Evolutionary conservation across 192 early-diverging fungal genomes (phyloP).

Genomic region (Entomortierella parvispora): DNA sequence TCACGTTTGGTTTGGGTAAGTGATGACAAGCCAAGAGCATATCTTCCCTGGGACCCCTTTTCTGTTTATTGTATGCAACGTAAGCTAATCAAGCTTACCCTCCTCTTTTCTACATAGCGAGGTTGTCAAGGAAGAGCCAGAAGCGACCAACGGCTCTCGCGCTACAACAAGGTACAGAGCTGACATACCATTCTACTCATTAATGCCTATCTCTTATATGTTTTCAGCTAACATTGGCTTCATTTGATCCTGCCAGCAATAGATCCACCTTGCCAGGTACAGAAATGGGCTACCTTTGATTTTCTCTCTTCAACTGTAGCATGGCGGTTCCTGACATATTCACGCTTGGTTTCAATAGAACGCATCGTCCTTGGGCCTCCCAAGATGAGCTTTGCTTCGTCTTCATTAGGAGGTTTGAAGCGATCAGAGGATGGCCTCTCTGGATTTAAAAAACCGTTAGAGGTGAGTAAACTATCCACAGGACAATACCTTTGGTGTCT

Average conservation of each 20-base stretch:
- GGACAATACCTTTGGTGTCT: too few species aligned
- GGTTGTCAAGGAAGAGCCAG: conserved; percentile 39
- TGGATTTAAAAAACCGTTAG: conserved; percentile 39
- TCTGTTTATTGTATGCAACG: background rate
- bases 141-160: conserved; percentile 9
- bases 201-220: background rate
- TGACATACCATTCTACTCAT: background rate
- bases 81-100: background rate
- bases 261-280: conserved; percentile 27
- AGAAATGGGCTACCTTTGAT: background rate
- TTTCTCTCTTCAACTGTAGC: background rate
- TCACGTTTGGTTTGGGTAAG: conserved; percentile 55
- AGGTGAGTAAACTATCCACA: conserved; percentile 11
- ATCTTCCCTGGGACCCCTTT: background rate
- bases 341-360: conserved; percentile 46
- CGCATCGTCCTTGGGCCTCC: conserved; percentile 66
- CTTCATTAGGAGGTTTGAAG: conserved; percentile 61
- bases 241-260: background rate
- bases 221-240: background rate
- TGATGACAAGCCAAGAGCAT: background rate
- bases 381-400: conserved; percentile 67
- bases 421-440: conserved; percentile 47
- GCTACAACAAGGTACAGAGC: conserved; percentile 18
- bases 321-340: background rate
- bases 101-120: conserved; percentile 17